Conservation (phyloP, 2,329 filamentous ascomycete species). For the Penicillium sp. region DNA sequence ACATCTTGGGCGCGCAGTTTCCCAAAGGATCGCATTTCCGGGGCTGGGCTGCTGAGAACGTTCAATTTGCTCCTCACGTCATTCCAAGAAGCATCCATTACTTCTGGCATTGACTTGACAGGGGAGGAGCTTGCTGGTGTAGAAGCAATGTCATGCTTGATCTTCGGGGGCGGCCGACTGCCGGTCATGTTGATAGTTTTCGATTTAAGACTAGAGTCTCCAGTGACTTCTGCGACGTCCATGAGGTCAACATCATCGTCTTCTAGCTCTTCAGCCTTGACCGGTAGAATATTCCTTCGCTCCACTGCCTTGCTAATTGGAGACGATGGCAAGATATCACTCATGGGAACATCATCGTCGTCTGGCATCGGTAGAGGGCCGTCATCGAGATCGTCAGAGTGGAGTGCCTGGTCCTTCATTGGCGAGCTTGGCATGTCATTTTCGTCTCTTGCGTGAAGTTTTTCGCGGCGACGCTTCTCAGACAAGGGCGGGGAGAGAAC, state of each 20-base stretch:
- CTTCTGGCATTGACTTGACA: constrained; percentile 56
- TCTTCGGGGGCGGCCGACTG: constrained; percentile 72
- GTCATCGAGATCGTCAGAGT: constrained; percentile 54
- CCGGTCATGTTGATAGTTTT: constrained; percentile 82
- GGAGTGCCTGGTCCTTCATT: constrained; percentile 40
- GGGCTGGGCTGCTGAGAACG: constrained; percentile 70
- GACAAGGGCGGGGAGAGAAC: constrained; percentile 72
- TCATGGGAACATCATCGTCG: constrained; percentile 79
- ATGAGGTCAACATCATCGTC: constrained; percentile 79
- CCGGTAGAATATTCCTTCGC: constrained; percentile 59
- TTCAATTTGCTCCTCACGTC: constrained; percentile 82
- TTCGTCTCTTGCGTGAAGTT: constrained; percentile 45
- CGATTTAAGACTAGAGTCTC: constrained; percentile 60
- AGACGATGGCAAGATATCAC: constrained; percentile 82
- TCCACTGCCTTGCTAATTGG: constrained; percentile 77
- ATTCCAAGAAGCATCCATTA: constrained; percentile 84
- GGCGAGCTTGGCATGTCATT: constrained; percentile 49
- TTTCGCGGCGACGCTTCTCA: constrained; percentile 57
- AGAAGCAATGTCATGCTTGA: constrained; percentile 67
- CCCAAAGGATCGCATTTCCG: constrained; percentile 64
- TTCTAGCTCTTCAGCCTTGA: constrained; percentile 66
- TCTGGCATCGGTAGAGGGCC: constrained; percentile 58
- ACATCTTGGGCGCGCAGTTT: constrained; percentile 82
- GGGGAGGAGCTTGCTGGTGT: constrained; percentile 77
- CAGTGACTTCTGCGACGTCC: constrained; percentile 77